Conservation (phyloP, 2,329 filamentous ascomycete genomes). For the Exophiala calicioides region DNA sequence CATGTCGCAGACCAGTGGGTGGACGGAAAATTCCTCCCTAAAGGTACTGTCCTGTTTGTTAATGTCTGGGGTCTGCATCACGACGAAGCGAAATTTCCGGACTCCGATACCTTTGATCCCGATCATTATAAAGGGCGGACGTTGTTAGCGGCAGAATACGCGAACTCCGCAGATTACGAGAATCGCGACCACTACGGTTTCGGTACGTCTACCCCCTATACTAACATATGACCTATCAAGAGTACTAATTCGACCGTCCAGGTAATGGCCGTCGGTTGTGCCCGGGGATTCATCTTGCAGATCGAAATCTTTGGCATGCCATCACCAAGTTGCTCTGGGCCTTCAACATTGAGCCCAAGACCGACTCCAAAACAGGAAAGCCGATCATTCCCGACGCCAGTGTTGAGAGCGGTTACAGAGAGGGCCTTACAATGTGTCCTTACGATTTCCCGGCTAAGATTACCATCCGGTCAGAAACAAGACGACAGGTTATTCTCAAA, state of each 20-base stretch:
- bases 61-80: slow-evolving; percentile 49
- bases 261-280: not conserved
- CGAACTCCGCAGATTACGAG: slow-evolving; percentile 23
- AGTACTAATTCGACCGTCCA: no score
- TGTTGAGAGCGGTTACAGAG: no score
- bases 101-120: slow-evolving; percentile 45
- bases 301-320: not conserved
- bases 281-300: no score
- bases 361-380: no score
- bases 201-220: no score
- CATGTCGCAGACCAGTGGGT: slow-evolving; percentile 50
- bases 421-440: no score
- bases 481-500: no score
- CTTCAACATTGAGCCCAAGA: no score
- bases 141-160: slow-evolving; percentile 39
- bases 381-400: no score
- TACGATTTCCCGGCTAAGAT: no score
- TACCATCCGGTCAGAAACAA: no score
- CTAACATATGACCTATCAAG: no score
- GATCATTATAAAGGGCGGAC: slow-evolving; percentile 36
- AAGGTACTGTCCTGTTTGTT: slow-evolving; percentile 48
- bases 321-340: not conserved
- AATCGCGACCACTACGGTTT: not conserved
- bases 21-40: slow-evolving; percentile 50
- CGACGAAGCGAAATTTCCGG: slow-evolving; percentile 42